Evolutionary conservation across 1,284 basidiomycete species (phyloP).

Genomic region (Cutaneotrichosporon cyanovorans): DNA sequence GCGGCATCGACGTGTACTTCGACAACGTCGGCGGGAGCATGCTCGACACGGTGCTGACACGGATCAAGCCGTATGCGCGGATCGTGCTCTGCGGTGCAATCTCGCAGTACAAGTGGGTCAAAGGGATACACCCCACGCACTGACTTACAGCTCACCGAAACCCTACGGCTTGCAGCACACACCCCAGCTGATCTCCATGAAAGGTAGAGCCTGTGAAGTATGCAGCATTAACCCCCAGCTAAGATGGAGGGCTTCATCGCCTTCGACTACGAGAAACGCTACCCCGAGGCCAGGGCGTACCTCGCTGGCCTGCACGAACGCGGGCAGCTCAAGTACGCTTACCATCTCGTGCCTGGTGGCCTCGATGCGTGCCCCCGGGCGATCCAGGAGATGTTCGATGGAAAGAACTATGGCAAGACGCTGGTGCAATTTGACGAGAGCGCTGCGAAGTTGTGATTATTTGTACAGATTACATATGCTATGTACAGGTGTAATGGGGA

Average conservation of each 20-base stretch:
- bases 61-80: constrained; percentile 67
- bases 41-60: constrained; percentile 63
- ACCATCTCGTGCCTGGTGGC: constrained; percentile 60
- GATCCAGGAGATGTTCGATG: constrained; percentile 63
- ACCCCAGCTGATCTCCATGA: constrained; percentile 60
- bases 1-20: constrained; percentile 68
- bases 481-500: too few species aligned
- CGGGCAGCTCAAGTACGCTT: constrained; percentile 73
- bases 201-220: constrained; percentile 50
- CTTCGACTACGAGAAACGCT: constrained; percentile 51
- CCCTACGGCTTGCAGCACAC: constrained; percentile 44
- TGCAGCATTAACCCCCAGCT: constrained; percentile 22
- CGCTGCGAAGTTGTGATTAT: constrained; percentile 4
- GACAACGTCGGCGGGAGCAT: constrained; percentile 74
- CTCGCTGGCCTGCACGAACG: constrained; percentile 52
- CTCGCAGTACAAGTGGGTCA: constrained; percentile 37
- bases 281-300: constrained; percentile 43
- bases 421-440: constrained; percentile 5
- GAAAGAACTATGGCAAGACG: constrained; percentile 78
- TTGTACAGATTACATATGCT: not conserved
- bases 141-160: constrained; percentile 12
- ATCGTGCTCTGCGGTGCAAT: constrained; percentile 74
- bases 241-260: constrained; percentile 56
- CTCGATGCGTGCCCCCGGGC: constrained; percentile 63
- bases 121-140: constrained; percentile 42